Base-by-base conservation (phyloP, 805 yeast species). In the Candida stauntonica region DNA sequence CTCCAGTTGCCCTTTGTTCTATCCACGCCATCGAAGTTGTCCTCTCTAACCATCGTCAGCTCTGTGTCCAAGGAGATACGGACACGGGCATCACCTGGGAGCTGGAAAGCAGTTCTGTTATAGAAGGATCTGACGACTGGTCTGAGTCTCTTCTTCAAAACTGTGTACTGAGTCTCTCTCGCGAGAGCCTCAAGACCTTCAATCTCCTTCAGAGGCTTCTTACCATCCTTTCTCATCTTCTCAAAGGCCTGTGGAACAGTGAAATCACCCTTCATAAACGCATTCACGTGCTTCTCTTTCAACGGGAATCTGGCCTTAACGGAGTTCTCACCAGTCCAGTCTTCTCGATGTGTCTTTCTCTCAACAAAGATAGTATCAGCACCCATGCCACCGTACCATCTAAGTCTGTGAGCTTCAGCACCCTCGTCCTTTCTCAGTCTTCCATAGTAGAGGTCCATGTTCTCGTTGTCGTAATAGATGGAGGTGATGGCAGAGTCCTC, bases 291-390 rank as follows among this genome's bases (percentile, higher is more conserved):
- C 61, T 83, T 86, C 61, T 93, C 99, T 62, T 89, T 93, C 50
- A 93, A 66, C 16, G 91, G 81, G 64, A 93, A 93, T 61, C 99
- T 77, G 5, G 98, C 98, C 66, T 93, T 93, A 48, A 93, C 99
- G n/a, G 96, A 86, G 65, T 91, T 91, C 63, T 93, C 99, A 52
- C 99, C 99, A 3, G 99, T 93, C 99, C 99, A 91, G 68, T 93
- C 99, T 64, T 93, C 99, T 63, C 99, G 77, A 60, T 93, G 99
- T 5, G 99, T 93, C 63, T 93, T 93, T 63, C 99, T 78, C 66
- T 93, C 99, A 33, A 91, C 95, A 48, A 93, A 93, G 39, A 91
- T 86, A 29, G 85, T 86, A 51, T 91, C 96, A 2, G 89, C 74
- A 38, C 75, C 72, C 99, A 93, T 93, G 39, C 96, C 96, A 59